These are phyloP conservation scores for Myxozyma sirexii DNA, from an alignment of 805 yeast species.

Conservation along the genomic window DNA sequence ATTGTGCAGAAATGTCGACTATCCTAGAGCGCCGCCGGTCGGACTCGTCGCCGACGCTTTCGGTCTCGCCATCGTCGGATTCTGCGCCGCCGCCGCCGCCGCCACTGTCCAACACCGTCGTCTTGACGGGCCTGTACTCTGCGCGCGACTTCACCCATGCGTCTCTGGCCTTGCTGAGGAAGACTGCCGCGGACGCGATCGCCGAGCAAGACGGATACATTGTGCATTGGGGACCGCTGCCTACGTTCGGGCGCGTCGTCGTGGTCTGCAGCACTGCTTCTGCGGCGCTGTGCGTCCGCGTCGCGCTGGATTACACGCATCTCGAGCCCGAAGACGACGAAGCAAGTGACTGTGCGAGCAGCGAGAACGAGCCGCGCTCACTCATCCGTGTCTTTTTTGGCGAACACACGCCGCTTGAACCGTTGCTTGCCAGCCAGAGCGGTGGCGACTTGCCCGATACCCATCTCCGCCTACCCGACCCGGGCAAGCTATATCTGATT, in stretches of 20 bases:
- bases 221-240: conserved; percentile 29
- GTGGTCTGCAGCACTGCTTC: conserved; percentile 16
- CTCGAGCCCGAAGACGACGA: too few relatives aligned
- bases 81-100: too few relatives aligned
- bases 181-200: neutral
- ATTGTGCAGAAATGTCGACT: too few relatives aligned
- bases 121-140: conserved; percentile 1
- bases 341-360: too few relatives aligned
- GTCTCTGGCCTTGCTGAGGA: neutral
- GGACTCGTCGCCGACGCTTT: neutral
- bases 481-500: conserved; percentile 34
- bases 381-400: conserved; percentile 19
- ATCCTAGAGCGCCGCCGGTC: neutral
- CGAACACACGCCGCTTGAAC: conserved; percentile 8
- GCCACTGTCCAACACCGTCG: conserved; percentile 5
- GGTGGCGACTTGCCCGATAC: neutral
- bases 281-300: conserved; percentile 20
- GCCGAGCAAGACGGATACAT: neutral
- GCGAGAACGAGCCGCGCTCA: neutral
- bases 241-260: conserved; percentile 28
- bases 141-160: neutral
- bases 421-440: neutral
- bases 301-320: conserved; percentile 10
- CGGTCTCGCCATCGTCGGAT: neutral
- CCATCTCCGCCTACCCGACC: conserved; percentile 33